Conservation (phyloP, 768 basidiomycete genomes). For the Auricularia cornea region DNA sequence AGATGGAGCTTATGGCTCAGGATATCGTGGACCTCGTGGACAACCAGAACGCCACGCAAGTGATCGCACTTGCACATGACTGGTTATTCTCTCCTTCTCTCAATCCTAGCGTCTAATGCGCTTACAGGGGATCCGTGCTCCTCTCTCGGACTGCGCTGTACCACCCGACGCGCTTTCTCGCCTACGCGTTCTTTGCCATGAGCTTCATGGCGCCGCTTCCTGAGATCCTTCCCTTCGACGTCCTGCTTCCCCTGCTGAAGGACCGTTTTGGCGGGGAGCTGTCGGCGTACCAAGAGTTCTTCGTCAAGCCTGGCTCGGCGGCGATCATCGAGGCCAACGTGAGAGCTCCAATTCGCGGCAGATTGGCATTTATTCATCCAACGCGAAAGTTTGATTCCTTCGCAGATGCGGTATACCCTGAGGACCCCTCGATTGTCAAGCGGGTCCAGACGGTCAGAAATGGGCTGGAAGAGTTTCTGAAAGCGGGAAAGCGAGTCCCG, state of each 20-base stretch:
- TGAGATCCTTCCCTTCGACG: constrained; percentile 8
- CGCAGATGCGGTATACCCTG: constrained; percentile 23
- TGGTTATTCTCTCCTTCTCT: no score
- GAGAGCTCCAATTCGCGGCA: background rate
- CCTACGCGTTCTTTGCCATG: constrained; percentile 31
- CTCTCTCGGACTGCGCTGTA: constrained; percentile 31
- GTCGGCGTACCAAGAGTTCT: constrained; percentile 33
- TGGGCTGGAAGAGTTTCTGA: constrained; percentile 28
- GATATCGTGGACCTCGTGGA: constrained; percentile 38
- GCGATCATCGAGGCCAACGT: constrained; percentile 32
- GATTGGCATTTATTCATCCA: background rate
- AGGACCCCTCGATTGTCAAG: constrained; percentile 28
- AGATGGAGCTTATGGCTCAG: constrained; percentile 23
- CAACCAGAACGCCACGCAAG: constrained; percentile 23
- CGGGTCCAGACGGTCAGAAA: constrained; percentile 30
- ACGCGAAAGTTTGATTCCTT: constrained; percentile 38
- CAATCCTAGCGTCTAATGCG: background rate
- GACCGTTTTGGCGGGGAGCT: constrained; percentile 23
- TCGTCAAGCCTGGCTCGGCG: constrained; percentile 26
- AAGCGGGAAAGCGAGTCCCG: constrained; percentile 21
- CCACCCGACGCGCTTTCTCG: constrained; percentile 32
- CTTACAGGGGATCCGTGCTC: constrained; percentile 30
- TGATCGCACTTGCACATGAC: constrained; percentile 37
- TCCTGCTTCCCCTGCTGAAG: constrained; percentile 19
- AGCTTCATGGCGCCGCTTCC: constrained; percentile 24